These are phyloP conservation scores for Angomonas deanei DNA, from an alignment of 208 protist species.

Conservation along the genomic window DNA sequence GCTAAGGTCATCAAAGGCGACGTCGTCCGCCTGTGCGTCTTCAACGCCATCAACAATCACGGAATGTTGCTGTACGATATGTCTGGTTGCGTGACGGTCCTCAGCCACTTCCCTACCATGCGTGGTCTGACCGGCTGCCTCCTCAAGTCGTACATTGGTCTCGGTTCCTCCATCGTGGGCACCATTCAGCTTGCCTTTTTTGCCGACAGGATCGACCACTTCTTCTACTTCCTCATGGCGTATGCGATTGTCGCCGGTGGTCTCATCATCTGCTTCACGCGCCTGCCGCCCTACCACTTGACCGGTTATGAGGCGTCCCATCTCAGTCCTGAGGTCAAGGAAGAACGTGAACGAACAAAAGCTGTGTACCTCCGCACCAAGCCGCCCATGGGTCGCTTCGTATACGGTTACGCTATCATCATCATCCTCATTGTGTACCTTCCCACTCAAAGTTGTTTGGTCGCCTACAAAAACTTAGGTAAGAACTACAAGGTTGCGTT, in stretches of 20 bases:
- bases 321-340: conserved; percentile 9
- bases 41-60: conserved; percentile 15
- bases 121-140: conserved; percentile 27
- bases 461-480: conserved; percentile 9
- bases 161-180: conserved; percentile 35
- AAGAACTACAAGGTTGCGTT: conserved; percentile 10
- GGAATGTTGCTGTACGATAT: conserved; percentile 17
- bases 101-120: conserved; percentile 24
- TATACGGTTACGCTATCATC: conserved; percentile 19
- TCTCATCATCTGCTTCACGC: conserved; percentile 11
- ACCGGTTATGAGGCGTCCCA: neutral
- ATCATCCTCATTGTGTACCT: neutral
- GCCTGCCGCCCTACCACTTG: neutral
- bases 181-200: conserved; percentile 32
- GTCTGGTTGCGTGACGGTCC: conserved; percentile 20
- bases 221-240: conserved; percentile 30
- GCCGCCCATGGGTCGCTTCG: conserved; percentile 23
- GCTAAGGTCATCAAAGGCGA: conserved; percentile 9
- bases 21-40: conserved; percentile 9
- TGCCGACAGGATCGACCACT: conserved; percentile 5
- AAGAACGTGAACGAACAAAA: conserved; percentile 4
- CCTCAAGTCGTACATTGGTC: conserved; percentile 33
- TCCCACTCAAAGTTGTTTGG: neutral
- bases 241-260: neutral
- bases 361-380: conserved; percentile 20